Base-by-base conservation (phyloP, 176 grass and related monocot species). In the Metroxylon sagu region DNA sequence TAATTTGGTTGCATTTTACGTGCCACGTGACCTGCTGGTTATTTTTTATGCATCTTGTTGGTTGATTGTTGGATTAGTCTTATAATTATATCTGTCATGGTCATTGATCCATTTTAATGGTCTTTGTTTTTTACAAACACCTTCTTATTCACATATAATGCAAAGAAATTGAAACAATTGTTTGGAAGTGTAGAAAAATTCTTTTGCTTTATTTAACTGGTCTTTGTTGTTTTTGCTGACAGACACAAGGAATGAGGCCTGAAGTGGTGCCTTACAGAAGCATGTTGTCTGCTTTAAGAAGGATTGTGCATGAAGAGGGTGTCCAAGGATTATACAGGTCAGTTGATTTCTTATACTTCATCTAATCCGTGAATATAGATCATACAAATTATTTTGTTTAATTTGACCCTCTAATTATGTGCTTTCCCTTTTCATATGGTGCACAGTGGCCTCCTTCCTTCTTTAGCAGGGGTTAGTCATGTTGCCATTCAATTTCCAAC, bases 401-500 rank as follows among this genome's bases (percentile, higher is more conserved):
- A 54, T 10, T 64, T 48, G 62, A 57, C 48, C 58, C 53, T 64
- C 25, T 30, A 25, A 26, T 49, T 54, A 39, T 54, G 48, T 74
- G 18, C 50, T 19, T 30, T 83, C 2, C 65, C 15, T 66, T 83
- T 10, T 80, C 25, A 27, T 69, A 65, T 56, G 74, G 78, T 61
- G 55, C 19, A 73, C 58, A 95, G 83, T 81, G 82, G 90, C 50
- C 71, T 89, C 65, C 66, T 95, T 72, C 83, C 90, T 84, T 89
- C 90, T 81, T 65, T 95, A 77, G 74, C 62, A 26, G 85, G 90
- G 43, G 82, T 95, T 78, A 85, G 74, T 76, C 90, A 95, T 74
- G 85, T 89, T 55, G 82, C 85, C 18, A 95, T 89, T 48, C 90
- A 95, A 51, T 72, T 95, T 53, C 90, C 82, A 39, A 74, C 78